Evolutionary conservation across 140 eudicot species (phyloP), one percentile per base, ranked within the genome.

Genomic region (Cichorium intybus): DNA sequence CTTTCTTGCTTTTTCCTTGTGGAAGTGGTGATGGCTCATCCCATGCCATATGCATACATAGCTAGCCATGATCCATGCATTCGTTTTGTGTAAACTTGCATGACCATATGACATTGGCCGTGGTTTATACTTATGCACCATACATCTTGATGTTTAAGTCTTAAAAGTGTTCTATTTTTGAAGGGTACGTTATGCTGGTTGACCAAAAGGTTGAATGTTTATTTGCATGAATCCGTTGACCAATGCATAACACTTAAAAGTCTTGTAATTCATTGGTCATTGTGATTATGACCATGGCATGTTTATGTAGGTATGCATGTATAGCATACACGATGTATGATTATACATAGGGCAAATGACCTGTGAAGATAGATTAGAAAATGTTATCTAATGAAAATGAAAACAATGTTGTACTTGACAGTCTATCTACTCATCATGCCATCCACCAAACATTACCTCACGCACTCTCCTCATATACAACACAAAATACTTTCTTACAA

Each of bases 361-460:
- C 53, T 73, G 49, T 64, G 31, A 16, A 45, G 49, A 64, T 64
- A 46, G 60, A 73, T 54, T 64, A 64, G 29, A 73, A 55, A 55
- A 64, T 65, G 60, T 73, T 73, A 73, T 73, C 72, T 29, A 54
- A 20, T 45, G 52, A 55, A 53, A 52, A 29, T 55, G 78, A 73
- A 72, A 73, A 73, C 66, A 62, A 53, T 53, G 59, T 28, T 71
- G 55, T 39, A 39, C 51, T 73, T 71, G 46, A 72, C 64, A 59
- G 58, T 45, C 28, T 49, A 48, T 70, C 69, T 60, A 70, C 68
- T 70, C 67, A 73, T 56, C 78, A 64, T 73, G 66, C 64, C 45
- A 27, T 63, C 70, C 78, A 73, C 78, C 78, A 73, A 73, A 73
- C 67, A 73, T 64, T 58, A 27, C 59, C 43, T 63, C 64, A 47